phyloP scores from a whole-genome alignment of 768 basidiomycete species.

The Suillus decipiens region DNA sequence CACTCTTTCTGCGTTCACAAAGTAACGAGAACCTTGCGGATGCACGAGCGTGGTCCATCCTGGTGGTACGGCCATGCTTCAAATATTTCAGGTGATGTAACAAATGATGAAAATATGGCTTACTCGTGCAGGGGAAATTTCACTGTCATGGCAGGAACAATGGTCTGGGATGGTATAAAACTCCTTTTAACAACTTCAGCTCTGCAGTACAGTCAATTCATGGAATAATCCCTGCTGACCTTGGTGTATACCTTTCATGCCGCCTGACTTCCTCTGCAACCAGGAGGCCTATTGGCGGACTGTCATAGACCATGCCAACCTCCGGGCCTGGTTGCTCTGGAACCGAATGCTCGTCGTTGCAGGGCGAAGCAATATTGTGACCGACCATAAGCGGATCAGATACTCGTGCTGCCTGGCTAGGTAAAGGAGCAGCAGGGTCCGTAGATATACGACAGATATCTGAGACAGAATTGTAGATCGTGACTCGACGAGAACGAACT shows the following conservation, averaged over 20 bases:
- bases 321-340: slow-evolving; percentile 7
- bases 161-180: background rate
- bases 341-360: slow-evolving; percentile 7
- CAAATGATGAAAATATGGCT: background rate
- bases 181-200: background rate
- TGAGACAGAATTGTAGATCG: background rate
- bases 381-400: background rate
- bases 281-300: slow-evolving; percentile 23
- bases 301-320: background rate
- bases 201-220: background rate
- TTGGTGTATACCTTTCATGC: slow-evolving; percentile 10
- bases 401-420: background rate
- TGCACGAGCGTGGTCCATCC: slow-evolving; percentile 24
- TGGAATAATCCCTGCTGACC: background rate
- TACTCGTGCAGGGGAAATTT: slow-evolving; percentile 9
- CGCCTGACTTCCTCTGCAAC: slow-evolving; percentile 19
- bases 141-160: slow-evolving; percentile 6
- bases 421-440: background rate
- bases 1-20: background rate
- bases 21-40: slow-evolving; percentile 6
- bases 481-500: background rate
- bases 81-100: background rate
- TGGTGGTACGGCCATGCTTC: slow-evolving; percentile 10
- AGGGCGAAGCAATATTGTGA: background rate
- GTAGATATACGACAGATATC: background rate